Evolutionary conservation across 2,329 filamentous ascomycete species (phyloP).

Genomic region (Rhinocladiella similis): DNA sequence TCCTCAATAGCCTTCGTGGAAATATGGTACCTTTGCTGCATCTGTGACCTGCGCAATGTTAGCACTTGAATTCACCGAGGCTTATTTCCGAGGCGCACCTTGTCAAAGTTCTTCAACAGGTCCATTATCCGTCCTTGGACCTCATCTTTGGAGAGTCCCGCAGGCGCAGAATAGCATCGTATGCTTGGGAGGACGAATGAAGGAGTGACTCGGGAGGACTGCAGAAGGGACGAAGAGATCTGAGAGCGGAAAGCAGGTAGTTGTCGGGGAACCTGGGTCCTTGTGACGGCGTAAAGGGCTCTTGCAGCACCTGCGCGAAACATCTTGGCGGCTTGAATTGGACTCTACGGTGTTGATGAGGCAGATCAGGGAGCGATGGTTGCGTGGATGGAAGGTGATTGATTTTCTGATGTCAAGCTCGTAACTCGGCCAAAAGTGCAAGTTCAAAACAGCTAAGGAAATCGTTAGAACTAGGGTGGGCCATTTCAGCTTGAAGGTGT

Average conservation of each 20-base stretch:
- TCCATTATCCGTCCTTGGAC: conserved; percentile 90
- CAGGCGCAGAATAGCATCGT: conserved; percentile 83
- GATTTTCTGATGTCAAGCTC: conserved; percentile 15
- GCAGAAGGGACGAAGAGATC: conserved; percentile 61
- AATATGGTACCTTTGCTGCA: conserved; percentile 53
- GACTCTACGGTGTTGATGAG: conserved; percentile 3
- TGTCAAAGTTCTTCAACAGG: conserved; percentile 94
- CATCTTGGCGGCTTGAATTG: conserved; percentile 59
- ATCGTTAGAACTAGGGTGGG: not conserved
- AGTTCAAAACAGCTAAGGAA: not conserved
- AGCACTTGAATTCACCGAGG: conserved; percentile 18
- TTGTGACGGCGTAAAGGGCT: conserved; percentile 61
- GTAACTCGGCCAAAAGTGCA: conserved; percentile 4
- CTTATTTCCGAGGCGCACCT: conserved; percentile 59
- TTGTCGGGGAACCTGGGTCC: conserved; percentile 52
- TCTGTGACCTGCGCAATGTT: conserved; percentile 45
- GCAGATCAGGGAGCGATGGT: conserved; percentile 14
- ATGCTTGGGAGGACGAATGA: conserved; percentile 67
- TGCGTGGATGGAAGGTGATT: conserved; percentile 19
- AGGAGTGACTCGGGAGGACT: conserved; percentile 61
- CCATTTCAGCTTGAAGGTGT: not conserved
- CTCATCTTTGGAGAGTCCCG: conserved; percentile 76
- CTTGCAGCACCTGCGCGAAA: conserved; percentile 85
- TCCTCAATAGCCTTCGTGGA: not conserved
- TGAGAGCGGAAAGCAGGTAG: conserved; percentile 59